Evolutionary conservation across 1,284 basidiomycete species (phyloP), one percentile per base, ranked within the genome.

Genomic region (Trametes versicolor): DNA sequence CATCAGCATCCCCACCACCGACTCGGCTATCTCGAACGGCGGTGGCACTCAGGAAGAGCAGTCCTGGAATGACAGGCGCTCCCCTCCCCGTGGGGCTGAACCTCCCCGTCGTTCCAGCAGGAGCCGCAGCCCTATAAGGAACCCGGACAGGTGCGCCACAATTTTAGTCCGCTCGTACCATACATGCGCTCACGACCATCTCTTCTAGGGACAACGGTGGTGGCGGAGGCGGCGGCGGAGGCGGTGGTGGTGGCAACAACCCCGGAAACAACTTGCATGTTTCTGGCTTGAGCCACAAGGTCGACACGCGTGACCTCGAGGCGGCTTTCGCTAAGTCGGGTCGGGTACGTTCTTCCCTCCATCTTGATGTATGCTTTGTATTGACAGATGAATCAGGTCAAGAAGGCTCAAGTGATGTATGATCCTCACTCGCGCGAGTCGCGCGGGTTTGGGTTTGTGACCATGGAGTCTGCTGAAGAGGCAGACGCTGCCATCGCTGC

Each of bases 231-330:
- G 29, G 29, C 29, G 29, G 29, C 29, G 29, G 29, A 3, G 29
- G 29, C 15, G 19, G 6, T 17, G 81, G 77, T 21, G 82, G 78
- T 21, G 81, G 80, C 47, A 79, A 80, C 64, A 98, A 98, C 81
- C 95, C 94, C 1, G 97, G 97, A 58, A 99, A 98, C 83, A 99
- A 99, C 81, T 85, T 99, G 45, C 97, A 99, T 77, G 94, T 99
- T 67, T 97, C 96, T 48, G 90, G 95, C 47, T 84, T 99, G 59
- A 90, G 90, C 71, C 85, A 89, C 75, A 84, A 83, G 66, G 89
- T 97, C 65, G 94, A 95, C 73, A 93, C 93, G 57, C 89, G 91
- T 60, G 91, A 94, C 72, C 91, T 99, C 55, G 95, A 98, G 77
- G 87, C 91, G 29, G 86, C 90, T 17, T 99, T 99, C 75, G 84